Evolutionary conservation across 257 asterid species (phyloP), one percentile per base, ranked within the genome.

Genomic region (Solanum gandarillasii): DNA sequence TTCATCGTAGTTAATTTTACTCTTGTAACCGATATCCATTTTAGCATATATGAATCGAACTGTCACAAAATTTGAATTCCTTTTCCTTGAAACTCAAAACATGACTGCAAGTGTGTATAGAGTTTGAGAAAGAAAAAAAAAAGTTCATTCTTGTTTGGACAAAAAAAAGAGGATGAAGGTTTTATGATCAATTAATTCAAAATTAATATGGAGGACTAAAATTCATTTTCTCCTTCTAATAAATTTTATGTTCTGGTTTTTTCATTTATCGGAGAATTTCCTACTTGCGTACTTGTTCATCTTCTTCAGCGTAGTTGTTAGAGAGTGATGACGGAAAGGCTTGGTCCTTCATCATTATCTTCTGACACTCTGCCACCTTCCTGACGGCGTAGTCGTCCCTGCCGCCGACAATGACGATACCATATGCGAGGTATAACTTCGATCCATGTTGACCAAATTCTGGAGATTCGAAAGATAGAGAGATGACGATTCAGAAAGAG

Each of bases 341-440:
- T 84, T 87, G 83, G 23, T 75, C 83, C 23, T 73, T 73, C 82
- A 35, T 73, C 82, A 73, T 35, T 73, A 10, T 9, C 18, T 73
- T 73, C 9, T 35, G 48, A 73, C 3, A 34, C 62, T 31, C 43
- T n/a, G 25, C 86, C n/a, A n/a, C 34, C 16, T 68, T 62, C 21
- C 29, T 12, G 82, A 39, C 3, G 32, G 74, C 0, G 88, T 3
- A 52, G 82, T 83, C 48, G 58, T 84, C 85, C 21, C 78, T 76
- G 74, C 46, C 92, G 52, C 89, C 94, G 39, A 89, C 90, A 83
- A 83, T 48, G 41, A 86, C 23, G 25, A 82, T 75, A 68, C 90
- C 91, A 48, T 89, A 83, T 38, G 68, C 27, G 68, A 87, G 92
- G 82, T 87, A 90, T 70, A 86, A 93, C 93, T 95, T 94, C 16